A percentile compares a stretch with the other conserved stretches of the same genome.
Conservation (phyloP, 1,284 basidiomycete genomes). For the Cystobasidium pallidum region DNA sequence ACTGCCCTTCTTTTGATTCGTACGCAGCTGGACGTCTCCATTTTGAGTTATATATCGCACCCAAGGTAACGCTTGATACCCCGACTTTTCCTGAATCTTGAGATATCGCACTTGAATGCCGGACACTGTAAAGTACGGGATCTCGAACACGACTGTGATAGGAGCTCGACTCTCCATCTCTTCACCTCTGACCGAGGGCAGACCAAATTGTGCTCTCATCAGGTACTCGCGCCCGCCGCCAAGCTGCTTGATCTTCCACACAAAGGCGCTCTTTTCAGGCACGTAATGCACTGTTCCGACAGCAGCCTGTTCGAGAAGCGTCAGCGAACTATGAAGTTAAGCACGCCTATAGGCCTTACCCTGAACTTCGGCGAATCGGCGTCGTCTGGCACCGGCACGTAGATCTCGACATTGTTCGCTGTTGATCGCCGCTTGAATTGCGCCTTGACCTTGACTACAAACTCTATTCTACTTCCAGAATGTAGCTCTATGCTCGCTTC, state of each 20-base stretch:
- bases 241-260: constrained; percentile 97
- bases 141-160: constrained; percentile 96
- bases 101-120: constrained; percentile 95
- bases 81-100: constrained; percentile 98
- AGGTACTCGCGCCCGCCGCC: constrained; percentile 90
- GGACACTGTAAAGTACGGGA: constrained; percentile 68
- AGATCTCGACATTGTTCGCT: constrained; percentile 98
- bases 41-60: constrained; percentile 76
- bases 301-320: constrained; percentile 65
- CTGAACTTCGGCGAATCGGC: constrained; percentile 97
- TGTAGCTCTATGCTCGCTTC: constrained; percentile 96
- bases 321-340: neutral
- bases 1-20: constrained; percentile 37
- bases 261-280: constrained; percentile 92
- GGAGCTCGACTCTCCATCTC: constrained; percentile 88
- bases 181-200: constrained; percentile 82
- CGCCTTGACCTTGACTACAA: constrained; percentile 96
- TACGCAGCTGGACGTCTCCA: constrained; percentile 30
- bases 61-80: constrained; percentile 90
- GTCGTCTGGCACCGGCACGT: constrained; percentile 96
- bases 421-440: constrained; percentile 96
- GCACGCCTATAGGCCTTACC: constrained; percentile 60
- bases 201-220: constrained; percentile 93
- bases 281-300: constrained; percentile 92
- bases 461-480: constrained; percentile 90